Percentiles rank a stretch among this genome's conserved stretches.
phyloP scores from a whole-genome alignment of 768 basidiomycete genomes.

The Phylloporus rhodoxanthus region DNA sequence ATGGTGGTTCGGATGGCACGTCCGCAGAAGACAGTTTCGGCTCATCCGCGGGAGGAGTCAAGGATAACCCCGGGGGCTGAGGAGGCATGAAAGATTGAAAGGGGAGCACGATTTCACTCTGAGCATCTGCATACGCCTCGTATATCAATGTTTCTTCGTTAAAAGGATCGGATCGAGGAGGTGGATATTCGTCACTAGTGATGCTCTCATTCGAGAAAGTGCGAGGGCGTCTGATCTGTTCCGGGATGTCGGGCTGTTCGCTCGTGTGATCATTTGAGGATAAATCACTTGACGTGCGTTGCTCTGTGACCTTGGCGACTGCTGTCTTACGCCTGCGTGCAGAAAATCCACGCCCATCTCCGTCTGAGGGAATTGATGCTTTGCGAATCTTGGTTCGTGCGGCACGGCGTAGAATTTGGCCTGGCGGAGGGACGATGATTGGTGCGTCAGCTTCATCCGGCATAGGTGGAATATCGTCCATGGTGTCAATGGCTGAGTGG shows the following conservation, averaged over 20 bases:
- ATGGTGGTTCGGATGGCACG: slow-evolving; percentile 21
- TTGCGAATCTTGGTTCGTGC: slow-evolving; percentile 97
- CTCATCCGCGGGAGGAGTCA: slow-evolving; percentile 20
- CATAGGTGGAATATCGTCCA: slow-evolving; percentile 62
- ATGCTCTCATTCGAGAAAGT: slow-evolving; percentile 35
- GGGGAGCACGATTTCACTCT: slow-evolving; percentile 29
- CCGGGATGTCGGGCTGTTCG: slow-evolving; percentile 55
- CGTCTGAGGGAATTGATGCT: slow-evolving; percentile 65
- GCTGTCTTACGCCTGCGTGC: slow-evolving; percentile 27
- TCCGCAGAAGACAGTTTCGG: slow-evolving; percentile 4
- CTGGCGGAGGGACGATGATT: slow-evolving; percentile 78
- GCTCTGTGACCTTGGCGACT: slow-evolving; percentile 28
- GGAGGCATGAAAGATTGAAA: slow-evolving; percentile 16
- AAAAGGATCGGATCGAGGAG: slow-evolving; percentile 61
- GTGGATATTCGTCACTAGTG: slow-evolving; percentile 35
- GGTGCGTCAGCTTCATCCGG: slow-evolving; percentile 85
- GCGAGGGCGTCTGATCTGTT: slow-evolving; percentile 32
- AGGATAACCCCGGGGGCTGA: slow-evolving; percentile 19
- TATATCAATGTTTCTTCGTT: slow-evolving; percentile 80
- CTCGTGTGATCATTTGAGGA: slow-evolving; percentile 49
- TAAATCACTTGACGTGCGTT: slow-evolving; percentile 63
- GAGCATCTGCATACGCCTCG: slow-evolving; percentile 73
- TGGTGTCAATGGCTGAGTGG: slow-evolving; percentile 54
- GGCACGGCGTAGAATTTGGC: slow-evolving; percentile 83
- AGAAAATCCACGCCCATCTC: slow-evolving; percentile 77